Evolutionary conservation across 129 eudicot species (phyloP), one percentile per base, ranked within the genome.

Genomic region (Mikania micrantha): DNA sequence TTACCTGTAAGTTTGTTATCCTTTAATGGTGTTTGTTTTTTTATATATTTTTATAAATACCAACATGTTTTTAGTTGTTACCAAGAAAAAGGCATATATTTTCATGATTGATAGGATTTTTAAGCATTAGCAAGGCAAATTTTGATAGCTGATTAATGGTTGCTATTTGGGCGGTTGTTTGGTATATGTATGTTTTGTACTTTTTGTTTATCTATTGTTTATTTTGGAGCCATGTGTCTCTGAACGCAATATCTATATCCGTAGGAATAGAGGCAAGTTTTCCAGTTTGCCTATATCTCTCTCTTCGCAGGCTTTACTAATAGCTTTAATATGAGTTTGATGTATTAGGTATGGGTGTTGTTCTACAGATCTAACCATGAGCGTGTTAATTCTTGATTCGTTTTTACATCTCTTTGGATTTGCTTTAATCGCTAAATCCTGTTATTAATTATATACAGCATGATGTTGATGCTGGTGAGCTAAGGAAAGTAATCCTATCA

Each of bases 401-500:
- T 61, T 36, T 35, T 34, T 34, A 61, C 67, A 19, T 61, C 15
- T 60, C 3, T 9, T 19, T 19, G 8, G 16, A 61, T 61, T 31
- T 34, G 42, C 28, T 35, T 4, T 7, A 19, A 4, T 61, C 27
- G 36, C 19, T n/a, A 64, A 69, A 15, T 65, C 27, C 10, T 58
- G 60, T 62, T 67, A 4, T 45, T 3, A 1, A 40, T 54, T 34
- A 49, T 71, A 28, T 63, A 41, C 96, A 93, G 98, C 98, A 93
- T 83, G 98, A 93, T 71, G 98, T 93, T 70, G 98, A 93, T 83
- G 98, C 98, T 31, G 98, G 98, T 75, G 95, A 82, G 60, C 78
- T 93, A 77, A 86, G 75, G 80, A 93, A 93, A 75, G 96, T 93
- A 36, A 84, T 93, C 65, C 60, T 93, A 64, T 96, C 98, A 5